Conservation (phyloP, 805 yeast genomes). For the Kurtzmaniella fragi region DNA sequence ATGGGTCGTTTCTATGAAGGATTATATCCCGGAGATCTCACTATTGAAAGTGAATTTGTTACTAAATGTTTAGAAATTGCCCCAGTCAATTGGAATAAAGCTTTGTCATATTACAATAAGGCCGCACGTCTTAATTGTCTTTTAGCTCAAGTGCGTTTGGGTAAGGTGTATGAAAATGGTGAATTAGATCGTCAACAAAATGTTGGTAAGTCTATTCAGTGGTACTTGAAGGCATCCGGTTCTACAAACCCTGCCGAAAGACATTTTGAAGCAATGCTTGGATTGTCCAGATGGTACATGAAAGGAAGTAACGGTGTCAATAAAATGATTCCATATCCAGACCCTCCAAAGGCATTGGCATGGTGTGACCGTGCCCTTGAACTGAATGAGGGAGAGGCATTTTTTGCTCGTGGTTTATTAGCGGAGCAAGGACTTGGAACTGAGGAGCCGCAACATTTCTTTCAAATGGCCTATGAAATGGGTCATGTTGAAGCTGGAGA, state of each 20-base stretch:
- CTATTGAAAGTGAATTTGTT: conserved; percentile 31
- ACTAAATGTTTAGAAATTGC: conserved; percentile 27
- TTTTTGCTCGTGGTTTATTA: conserved; percentile 32
- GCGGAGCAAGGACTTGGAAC: conserved; percentile 30
- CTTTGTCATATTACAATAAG: conserved; percentile 36
- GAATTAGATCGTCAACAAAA: conserved; percentile 36
- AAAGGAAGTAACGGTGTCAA: conserved; percentile 28
- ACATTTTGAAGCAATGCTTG: conserved; percentile 43
- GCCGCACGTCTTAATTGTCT: conserved; percentile 37
- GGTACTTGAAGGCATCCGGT: conserved; percentile 39
- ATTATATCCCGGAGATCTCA: conserved; percentile 38
- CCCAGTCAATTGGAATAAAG: conserved; percentile 40
- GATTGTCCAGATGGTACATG: conserved; percentile 38
- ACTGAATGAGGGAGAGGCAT: conserved; percentile 34
- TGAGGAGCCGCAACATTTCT: conserved; percentile 28
- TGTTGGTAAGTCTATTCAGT: conserved; percentile 38
- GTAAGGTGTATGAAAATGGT: conserved; percentile 38
- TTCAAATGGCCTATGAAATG: conserved; percentile 26
- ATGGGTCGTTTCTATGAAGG: conserved; percentile 42
- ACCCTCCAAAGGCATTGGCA: conserved; percentile 31
- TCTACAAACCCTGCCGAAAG: conserved; percentile 35
- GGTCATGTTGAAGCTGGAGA: conserved; percentile 27
- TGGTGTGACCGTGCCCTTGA: conserved; percentile 43
- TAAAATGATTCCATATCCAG: conserved; percentile 32
- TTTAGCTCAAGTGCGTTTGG: conserved; percentile 37